Percentiles rank a stretch among this genome's conserved stretches.
phyloP scores from a whole-genome alignment of 2,329 filamentous ascomycete genomes.

The Talaromyces funiculosus region DNA sequence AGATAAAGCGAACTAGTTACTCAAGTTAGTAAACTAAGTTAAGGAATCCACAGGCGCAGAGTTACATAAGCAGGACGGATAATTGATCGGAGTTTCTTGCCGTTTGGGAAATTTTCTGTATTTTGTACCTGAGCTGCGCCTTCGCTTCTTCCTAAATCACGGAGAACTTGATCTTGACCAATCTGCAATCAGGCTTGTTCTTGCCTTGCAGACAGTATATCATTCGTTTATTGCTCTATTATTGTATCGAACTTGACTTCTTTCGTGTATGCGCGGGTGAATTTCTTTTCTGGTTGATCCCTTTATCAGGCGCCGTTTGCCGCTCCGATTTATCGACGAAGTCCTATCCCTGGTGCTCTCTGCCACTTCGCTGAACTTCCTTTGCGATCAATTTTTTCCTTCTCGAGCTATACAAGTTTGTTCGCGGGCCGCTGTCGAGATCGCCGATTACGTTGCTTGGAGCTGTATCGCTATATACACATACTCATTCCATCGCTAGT shows the following conservation, averaged over 20 bases:
- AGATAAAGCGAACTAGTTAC: too few species aligned
- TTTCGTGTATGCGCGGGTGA: neutral
- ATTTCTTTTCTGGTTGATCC: neutral
- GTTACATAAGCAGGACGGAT: slow-evolving; percentile 3
- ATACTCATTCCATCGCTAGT: neutral
- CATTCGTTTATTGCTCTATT: neutral
- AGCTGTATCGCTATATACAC: neutral
- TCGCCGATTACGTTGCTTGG: neutral
- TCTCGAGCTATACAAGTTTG: neutral
- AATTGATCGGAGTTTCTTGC: slow-evolving; percentile 7
- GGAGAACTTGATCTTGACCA: neutral
- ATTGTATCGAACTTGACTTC: neutral
- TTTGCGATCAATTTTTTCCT: neutral
- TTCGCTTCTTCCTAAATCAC: neutral
- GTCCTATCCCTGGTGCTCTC: neutral
- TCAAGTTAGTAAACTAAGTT: too few species aligned
- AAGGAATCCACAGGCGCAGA: too few species aligned
- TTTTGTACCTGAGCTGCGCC: neutral
- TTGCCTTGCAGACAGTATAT: neutral
- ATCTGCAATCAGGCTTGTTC: neutral
- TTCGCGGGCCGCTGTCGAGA: neutral
- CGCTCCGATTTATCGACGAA: neutral
- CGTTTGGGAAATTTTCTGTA: slow-evolving; percentile 10
- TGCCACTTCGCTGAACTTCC: neutral
- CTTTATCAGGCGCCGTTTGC: neutral